These are phyloP conservation scores for Fusarium veterinarium DNA, from an alignment of 2,329 filamentous ascomycete species.

Conservation along the genomic window DNA sequence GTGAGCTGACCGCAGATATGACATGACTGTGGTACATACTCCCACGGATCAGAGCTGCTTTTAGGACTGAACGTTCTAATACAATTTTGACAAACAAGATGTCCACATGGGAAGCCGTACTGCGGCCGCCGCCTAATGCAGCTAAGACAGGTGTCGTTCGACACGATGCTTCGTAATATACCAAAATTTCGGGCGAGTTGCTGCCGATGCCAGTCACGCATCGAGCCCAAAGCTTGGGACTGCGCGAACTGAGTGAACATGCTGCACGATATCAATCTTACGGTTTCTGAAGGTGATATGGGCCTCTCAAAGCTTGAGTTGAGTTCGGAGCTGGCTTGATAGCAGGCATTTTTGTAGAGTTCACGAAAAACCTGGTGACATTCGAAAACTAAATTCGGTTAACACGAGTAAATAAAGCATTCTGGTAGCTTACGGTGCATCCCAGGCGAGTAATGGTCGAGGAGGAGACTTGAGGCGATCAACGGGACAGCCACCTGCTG, in stretches of 20 bases:
- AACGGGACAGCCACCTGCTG: constrained; percentile 20
- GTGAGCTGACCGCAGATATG: constrained; percentile 14
- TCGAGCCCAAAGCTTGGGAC: constrained; percentile 8
- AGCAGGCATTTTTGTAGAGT: constrained; percentile 11
- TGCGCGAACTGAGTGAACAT: constrained; percentile 27
- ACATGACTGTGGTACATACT: constrained; percentile 6
- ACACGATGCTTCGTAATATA: constrained; percentile 3
- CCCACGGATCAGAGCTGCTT: constrained; percentile 5
- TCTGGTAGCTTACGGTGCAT: constrained; percentile 31
- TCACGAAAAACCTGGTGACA: constrained; percentile 10
- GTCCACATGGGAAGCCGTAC: constrained; percentile 24
- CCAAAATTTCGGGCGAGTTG: background rate
- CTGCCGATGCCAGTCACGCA: constrained; percentile 14
- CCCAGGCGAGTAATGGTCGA: constrained; percentile 31
- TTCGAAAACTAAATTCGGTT: constrained; percentile 8
- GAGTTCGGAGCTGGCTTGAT: background rate
- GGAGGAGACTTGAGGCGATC: constrained; percentile 29
- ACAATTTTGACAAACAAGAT: constrained; percentile 27
- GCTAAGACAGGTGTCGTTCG: constrained; percentile 24
- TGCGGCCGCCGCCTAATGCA: constrained; percentile 26
- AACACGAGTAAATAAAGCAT: background rate
- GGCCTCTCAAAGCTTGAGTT: background rate
- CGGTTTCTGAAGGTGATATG: constrained; percentile 6
- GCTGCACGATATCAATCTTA: constrained; percentile 14
- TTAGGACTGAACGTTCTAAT: constrained; percentile 13